These are phyloP conservation scores for Solanum virginianum DNA, from an alignment of 257 asterid genomes.

Conservation along the genomic window DNA sequence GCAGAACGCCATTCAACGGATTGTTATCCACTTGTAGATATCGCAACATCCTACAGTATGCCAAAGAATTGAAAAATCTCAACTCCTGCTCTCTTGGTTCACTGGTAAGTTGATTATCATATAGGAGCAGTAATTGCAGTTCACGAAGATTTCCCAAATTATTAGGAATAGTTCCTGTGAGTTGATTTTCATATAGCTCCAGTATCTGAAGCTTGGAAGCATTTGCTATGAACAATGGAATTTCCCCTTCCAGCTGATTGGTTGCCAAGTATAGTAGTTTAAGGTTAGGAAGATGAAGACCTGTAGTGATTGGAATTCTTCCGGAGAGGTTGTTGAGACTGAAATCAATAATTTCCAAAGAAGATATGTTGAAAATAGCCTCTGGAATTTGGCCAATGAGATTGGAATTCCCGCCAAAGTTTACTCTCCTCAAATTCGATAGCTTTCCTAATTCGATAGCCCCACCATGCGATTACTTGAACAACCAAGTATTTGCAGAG, in stretches of 20 bases:
- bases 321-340: conserved; percentile 8
- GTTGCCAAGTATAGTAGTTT: background rate
- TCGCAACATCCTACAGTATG: conserved; percentile 7
- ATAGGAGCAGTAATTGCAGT: background rate
- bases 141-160: conserved; percentile 13
- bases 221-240: conserved; percentile 16
- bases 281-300: conserved; percentile 17
- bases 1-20: conserved; percentile 5
- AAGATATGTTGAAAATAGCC: conserved; percentile 19
- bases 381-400: conserved; percentile 19
- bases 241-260: conserved; percentile 8
- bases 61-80: conserved; percentile 11
- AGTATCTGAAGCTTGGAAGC: conserved; percentile 13
- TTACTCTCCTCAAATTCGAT: conserved; percentile 1
- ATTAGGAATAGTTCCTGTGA: conserved; percentile 15
- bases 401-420: background rate
- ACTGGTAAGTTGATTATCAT: conserved; percentile 1
- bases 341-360: conserved; percentile 5
- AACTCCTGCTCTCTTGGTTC: background rate
- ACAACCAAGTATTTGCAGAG: conserved; percentile 3
- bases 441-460: conserved; percentile 4
- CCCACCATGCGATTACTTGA: conserved; percentile 9
- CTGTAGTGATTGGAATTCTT: background rate
- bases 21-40: conserved; percentile 5
- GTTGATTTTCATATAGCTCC: background rate